phyloP scores from a whole-genome alignment of 1,284 basidiomycete species.

The Malassezia yamatoensis region DNA sequence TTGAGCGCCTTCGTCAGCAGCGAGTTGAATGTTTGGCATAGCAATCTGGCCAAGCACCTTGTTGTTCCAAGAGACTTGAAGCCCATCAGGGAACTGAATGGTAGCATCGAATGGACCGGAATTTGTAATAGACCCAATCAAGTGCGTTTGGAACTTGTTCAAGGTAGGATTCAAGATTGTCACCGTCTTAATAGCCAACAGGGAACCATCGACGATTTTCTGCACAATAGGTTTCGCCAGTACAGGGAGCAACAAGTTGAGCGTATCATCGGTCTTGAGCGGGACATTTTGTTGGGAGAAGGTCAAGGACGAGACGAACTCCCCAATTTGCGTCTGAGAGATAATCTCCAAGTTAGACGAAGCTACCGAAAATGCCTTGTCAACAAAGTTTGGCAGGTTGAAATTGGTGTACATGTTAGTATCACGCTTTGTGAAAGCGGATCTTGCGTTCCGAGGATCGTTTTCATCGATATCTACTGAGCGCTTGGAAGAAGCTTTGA shows the following conservation, averaged over 20 bases:
- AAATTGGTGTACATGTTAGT: slow-evolving; percentile 54
- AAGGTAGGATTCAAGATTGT: slow-evolving; percentile 49
- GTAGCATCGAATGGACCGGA: slow-evolving; percentile 67
- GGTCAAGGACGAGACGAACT: slow-evolving; percentile 58
- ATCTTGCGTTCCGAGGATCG: background rate
- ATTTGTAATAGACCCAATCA: slow-evolving; percentile 62
- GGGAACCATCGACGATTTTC: slow-evolving; percentile 59
- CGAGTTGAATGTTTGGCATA: slow-evolving; percentile 53
- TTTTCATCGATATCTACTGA: background rate
- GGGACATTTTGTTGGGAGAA: slow-evolving; percentile 58
- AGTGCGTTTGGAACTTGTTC: slow-evolving; percentile 56
- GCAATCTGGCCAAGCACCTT: slow-evolving; percentile 57
- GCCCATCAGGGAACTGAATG: slow-evolving; percentile 60
- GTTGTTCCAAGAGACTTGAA: slow-evolving; percentile 59
- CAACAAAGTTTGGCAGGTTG: slow-evolving; percentile 59
- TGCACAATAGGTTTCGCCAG: slow-evolving; percentile 71
- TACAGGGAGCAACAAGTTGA: slow-evolving; percentile 61
- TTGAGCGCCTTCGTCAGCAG: slow-evolving; percentile 57
- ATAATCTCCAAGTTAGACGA: slow-evolving; percentile 58
- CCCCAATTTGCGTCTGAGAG: slow-evolving; percentile 58
- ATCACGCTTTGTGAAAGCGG: slow-evolving; percentile 31
- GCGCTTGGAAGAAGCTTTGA: slow-evolving; percentile 12
- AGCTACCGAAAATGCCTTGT: slow-evolving; percentile 60
- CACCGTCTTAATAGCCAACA: slow-evolving; percentile 49
- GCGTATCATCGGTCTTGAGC: slow-evolving; percentile 57